These are phyloP conservation scores for Skeletonema tropicum DNA, from an alignment of 108 stramenopile genomes.

Conservation along the genomic window DNA sequence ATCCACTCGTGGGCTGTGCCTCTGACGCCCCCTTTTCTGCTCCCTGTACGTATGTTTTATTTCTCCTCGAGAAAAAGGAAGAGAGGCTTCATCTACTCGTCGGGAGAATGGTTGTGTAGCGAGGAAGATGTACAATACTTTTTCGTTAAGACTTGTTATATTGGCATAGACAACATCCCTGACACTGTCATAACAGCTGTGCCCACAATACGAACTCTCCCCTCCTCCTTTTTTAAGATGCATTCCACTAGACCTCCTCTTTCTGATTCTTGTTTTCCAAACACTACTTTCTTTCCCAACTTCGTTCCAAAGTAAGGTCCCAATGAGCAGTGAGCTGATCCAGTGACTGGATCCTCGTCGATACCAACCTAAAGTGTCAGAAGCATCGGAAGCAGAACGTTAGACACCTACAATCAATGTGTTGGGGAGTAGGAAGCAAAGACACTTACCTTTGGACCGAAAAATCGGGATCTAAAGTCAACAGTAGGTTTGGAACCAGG, in stretches of 20 bases:
- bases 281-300: slow-evolving; percentile 68
- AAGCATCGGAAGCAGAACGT: neutral
- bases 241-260: slow-evolving; percentile 89
- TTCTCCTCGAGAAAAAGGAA: too few species aligned
- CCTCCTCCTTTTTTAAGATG: slow-evolving; percentile 53
- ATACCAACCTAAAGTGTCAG: slow-evolving; percentile 63
- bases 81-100: too few species aligned
- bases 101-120: too few species aligned
- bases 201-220: slow-evolving; percentile 62
- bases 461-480: slow-evolving; percentile 93
- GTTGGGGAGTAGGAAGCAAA: neutral
- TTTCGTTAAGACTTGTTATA: slow-evolving; percentile 1
- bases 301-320: slow-evolving; percentile 91
- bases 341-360: slow-evolving; percentile 97
- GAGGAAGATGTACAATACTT: neutral
- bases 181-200: slow-evolving; percentile 62
- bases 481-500: slow-evolving; percentile 8
- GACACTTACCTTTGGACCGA: slow-evolving; percentile 78
- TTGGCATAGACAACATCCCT: slow-evolving; percentile 46
- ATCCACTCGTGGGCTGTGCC: neutral
- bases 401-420: neutral
- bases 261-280: slow-evolving; percentile 87
- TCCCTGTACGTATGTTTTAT: too few species aligned
- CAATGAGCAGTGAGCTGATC: slow-evolving; percentile 92
- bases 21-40: neutral